Conservation (phyloP, 2,329 filamentous ascomycete genomes). For the Fusarium chuoi region DNA sequence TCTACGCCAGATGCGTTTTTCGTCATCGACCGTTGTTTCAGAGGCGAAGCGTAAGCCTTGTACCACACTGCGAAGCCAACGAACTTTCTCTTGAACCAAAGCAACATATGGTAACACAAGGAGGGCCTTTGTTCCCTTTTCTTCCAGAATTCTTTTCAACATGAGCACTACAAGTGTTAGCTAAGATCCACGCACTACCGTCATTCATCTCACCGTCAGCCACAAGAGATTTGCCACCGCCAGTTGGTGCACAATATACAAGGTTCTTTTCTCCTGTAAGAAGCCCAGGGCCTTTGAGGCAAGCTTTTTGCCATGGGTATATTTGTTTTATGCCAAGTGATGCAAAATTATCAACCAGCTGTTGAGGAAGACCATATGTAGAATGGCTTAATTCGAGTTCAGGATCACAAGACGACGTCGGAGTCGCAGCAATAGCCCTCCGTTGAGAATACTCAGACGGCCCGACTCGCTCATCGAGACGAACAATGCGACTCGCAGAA, state of each 20-base stretch:
- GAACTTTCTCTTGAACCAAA: constrained; percentile 81
- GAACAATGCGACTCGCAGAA: constrained; percentile 59
- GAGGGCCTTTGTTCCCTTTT: constrained; percentile 73
- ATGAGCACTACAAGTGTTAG: constrained; percentile 66
- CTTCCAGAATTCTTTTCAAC: constrained; percentile 74
- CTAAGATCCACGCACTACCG: neutral
- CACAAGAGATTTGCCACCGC: constrained; percentile 81
- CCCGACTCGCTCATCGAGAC: constrained; percentile 40
- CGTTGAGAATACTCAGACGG: constrained; percentile 69
- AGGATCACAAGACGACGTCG: constrained; percentile 61
- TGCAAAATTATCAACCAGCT: constrained; percentile 72
- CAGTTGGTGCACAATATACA: constrained; percentile 83
- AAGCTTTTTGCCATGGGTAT: constrained; percentile 83
- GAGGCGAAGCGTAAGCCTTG: constrained; percentile 62
- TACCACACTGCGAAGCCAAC: constrained; percentile 76
- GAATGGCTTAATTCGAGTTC: constrained; percentile 71
- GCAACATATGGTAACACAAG: constrained; percentile 82
- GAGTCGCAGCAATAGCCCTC: constrained; percentile 62
- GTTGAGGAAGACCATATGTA: constrained; percentile 69
- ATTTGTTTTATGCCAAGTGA: constrained; percentile 76
- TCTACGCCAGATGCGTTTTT: constrained; percentile 60
- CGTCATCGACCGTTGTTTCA: constrained; percentile 48
- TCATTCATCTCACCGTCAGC: constrained; percentile 62
- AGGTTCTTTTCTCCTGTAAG: constrained; percentile 74
- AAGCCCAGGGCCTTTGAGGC: constrained; percentile 73